These are phyloP conservation scores for Coprinopsis cinerea DNA, from an alignment of 768 basidiomycete genomes.

Conservation along the genomic window DNA sequence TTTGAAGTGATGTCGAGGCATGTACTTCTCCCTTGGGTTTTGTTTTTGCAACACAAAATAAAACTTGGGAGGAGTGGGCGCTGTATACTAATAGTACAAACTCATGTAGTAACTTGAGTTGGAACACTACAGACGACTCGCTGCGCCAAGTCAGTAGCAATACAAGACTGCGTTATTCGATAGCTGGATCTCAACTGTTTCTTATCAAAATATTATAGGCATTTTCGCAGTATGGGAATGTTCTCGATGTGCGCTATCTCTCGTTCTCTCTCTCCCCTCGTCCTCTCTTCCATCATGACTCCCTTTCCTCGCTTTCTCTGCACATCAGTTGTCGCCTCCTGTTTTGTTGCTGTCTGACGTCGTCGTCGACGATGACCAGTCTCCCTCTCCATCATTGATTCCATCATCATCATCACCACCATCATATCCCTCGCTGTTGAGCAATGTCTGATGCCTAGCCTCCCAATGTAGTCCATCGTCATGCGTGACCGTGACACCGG, in stretches of 20 bases:
- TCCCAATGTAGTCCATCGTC: constrained; percentile 74
- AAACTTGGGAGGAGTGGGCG: constrained; percentile 31
- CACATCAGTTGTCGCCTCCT: constrained; percentile 1
- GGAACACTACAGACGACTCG: constrained; percentile 92
- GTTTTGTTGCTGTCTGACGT: neutral
- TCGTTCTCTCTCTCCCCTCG: constrained; percentile 23
- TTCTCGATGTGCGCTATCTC: constrained; percentile 84
- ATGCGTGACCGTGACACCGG: constrained; percentile 99
- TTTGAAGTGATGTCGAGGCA: constrained; percentile 38
- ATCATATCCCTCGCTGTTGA: neutral
- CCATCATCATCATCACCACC: neutral
- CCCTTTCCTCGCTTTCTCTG: neutral
- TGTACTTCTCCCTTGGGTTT: constrained; percentile 35
- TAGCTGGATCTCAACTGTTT: constrained; percentile 20
- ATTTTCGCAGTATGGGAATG: constrained; percentile 74
- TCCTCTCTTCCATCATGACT: constrained; percentile 12
- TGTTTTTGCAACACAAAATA: neutral
- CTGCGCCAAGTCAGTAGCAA: constrained; percentile 80
- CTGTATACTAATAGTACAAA: constrained; percentile 52
- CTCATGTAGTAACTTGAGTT: constrained; percentile 84
- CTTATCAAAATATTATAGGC: constrained; percentile 54
- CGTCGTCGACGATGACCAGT: neutral
- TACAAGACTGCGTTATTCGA: constrained; percentile 26
- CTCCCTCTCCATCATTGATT: constrained; percentile 16
- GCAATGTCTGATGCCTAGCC: constrained; percentile 35